These are phyloP conservation scores for Backusella westeae DNA, from an alignment of 192 early-diverging fungal species.

Conservation along the genomic window DNA sequence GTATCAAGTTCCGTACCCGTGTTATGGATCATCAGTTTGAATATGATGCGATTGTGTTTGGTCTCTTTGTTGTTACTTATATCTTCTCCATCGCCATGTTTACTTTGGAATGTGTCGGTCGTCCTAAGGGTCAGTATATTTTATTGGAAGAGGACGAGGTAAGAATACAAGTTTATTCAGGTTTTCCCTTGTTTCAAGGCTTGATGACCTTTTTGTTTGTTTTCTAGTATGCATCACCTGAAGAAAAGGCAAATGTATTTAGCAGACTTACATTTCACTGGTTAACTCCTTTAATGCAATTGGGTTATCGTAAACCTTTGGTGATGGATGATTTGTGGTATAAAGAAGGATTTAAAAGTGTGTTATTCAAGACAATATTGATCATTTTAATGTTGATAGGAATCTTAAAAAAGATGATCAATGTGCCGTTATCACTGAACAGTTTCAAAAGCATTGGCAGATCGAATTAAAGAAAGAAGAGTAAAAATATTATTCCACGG, in stretches of 20 bases:
- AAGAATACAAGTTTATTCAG: background rate
- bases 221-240: conserved; percentile 55
- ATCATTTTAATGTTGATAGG: conserved; percentile 32
- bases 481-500: conserved; percentile 13
- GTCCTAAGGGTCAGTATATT: conserved; percentile 34
- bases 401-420: conserved; percentile 52
- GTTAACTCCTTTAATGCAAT: conserved; percentile 85
- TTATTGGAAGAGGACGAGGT: conserved; percentile 35
- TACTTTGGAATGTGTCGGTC: conserved; percentile 38
- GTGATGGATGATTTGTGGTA: conserved; percentile 70
- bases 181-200: background rate
- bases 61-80: conserved; percentile 28
- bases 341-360: background rate
- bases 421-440: conserved; percentile 50
- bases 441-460: conserved; percentile 69
- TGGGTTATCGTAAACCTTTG: conserved; percentile 74
- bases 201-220: background rate
- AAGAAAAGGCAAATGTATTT: conserved; percentile 83
- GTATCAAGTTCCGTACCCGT: conserved; percentile 45
- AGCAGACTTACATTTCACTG: conserved; percentile 82
- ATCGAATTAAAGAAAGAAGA: conserved; percentile 54
- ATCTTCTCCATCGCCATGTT: conserved; percentile 39
- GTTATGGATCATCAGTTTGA: background rate
- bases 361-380: background rate
- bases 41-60: conserved; percentile 6